Conservation (phyloP, 805 yeast genomes). For the Myxozyma neotropica region DNA sequence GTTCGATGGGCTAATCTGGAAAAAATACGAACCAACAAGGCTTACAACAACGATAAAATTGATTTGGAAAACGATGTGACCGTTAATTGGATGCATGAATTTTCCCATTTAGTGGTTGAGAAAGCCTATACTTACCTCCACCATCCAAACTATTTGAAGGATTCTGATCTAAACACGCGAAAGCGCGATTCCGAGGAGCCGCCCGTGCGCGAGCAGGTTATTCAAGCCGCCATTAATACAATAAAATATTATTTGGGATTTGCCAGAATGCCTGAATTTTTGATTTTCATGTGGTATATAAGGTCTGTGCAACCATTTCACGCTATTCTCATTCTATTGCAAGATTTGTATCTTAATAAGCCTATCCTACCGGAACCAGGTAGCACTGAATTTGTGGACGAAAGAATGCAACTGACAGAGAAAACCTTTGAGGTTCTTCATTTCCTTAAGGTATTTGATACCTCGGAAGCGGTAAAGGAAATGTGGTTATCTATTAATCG, state of each 20-base stretch:
- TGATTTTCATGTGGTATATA: conserved; percentile 21
- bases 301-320: conserved; percentile 23
- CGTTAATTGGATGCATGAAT: conserved; percentile 10
- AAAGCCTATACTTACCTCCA: conserved; percentile 21
- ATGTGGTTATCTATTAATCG: conserved; percentile 22
- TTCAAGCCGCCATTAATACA: conserved; percentile 19
- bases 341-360: conserved; percentile 19
- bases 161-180: not conserved
- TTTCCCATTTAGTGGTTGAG: conserved; percentile 12
- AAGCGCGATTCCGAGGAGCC: not conserved
- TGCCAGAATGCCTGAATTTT: conserved; percentile 16
- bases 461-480: conserved; percentile 10
- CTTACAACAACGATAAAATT: not conserved
- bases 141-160: conserved; percentile 19
- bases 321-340: conserved; percentile 21
- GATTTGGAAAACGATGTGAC: not conserved
- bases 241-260: conserved; percentile 16
- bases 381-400: conserved; percentile 2
- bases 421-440: conserved; percentile 15
- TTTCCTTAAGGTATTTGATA: conserved; percentile 14
- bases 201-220: conserved; percentile 10
- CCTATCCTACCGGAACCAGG: conserved; percentile 8
- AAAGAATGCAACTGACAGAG: conserved; percentile 14
- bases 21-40: not conserved
- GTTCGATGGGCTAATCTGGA: conserved; percentile 12